phyloP scores from a whole-genome alignment of 163 green algal genomes.

The Volvox carteri region DNA sequence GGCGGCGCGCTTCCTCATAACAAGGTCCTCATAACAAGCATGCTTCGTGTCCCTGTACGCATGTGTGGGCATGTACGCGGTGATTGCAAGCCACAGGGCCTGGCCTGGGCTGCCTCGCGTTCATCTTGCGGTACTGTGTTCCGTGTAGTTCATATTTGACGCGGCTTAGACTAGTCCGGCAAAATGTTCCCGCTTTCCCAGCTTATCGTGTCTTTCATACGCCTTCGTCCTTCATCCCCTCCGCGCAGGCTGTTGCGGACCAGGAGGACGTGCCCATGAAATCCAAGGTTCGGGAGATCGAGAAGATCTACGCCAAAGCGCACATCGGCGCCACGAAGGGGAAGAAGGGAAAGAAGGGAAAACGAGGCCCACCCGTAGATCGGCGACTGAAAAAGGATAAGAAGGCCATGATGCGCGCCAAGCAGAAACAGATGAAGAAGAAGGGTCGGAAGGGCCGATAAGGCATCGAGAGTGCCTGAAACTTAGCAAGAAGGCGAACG shows the following conservation, averaged over 20 bases:
- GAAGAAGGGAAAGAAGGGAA: conserved; percentile 62
- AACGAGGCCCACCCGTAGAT: conserved; percentile 81
- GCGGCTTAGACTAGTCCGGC: too few species aligned
- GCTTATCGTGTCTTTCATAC: neutral
- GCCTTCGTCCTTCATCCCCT: neutral
- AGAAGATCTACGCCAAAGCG: conserved; percentile 90
- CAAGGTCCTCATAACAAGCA: too few species aligned
- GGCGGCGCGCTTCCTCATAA: too few species aligned
- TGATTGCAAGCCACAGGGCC: too few species aligned
- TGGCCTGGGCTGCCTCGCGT: too few species aligned
- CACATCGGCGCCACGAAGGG: conserved; percentile 61
- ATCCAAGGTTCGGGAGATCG: conserved; percentile 90
- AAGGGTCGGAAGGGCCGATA: conserved; percentile 34
- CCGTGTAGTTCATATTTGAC: too few species aligned
- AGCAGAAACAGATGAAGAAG: conserved; percentile 62
- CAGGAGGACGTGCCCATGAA: conserved; percentile 91
- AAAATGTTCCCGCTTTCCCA: too few species aligned
- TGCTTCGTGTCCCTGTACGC: too few species aligned
- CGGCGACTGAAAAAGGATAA: conserved; percentile 87
- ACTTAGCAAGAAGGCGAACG: too few species aligned
- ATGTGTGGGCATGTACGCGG: too few species aligned
- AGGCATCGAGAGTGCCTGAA: too few species aligned
- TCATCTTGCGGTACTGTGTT: too few species aligned
- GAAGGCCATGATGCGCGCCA: conserved; percentile 66
- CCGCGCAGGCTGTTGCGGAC: conserved; percentile 75